Base-by-base conservation (phyloP, 108 stramenopile genomes). In the Fragilaria crotonensis region DNA sequence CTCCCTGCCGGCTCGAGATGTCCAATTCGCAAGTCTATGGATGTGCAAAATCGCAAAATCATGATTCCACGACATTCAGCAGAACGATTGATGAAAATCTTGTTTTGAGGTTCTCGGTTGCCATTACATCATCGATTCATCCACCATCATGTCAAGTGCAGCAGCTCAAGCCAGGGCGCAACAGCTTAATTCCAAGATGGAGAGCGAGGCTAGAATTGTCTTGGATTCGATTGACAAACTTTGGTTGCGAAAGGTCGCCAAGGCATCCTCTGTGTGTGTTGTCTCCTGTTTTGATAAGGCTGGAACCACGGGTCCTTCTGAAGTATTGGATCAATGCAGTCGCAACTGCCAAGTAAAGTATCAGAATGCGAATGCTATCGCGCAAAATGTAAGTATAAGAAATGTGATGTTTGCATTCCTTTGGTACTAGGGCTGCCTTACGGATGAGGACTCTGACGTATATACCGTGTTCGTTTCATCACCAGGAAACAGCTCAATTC, bases 401-500 rank as follows among this genome's bases (percentile, higher is more conserved):
- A n/a, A n/a, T n/a, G n/a, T n/a, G n/a, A n/a, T n/a, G n/a, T n/a
- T 19, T 30, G n/a, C 11, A n/a, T 30, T 19, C 17, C 20, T 57
- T 17, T 45, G 41, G 31, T 31, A 19, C 9, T 9, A 17, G 32
- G 17, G 9, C 9, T 19, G 18, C 56, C 32, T 20, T 59, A 26
- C 18, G 19, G n/a, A n/a, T n/a, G n/a, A n/a, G n/a, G n/a, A 7
- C 9, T 11, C 31, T 25, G 47, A 25, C 48, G 9, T 9, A 25
- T 9, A 22, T 52, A 25, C 18, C 18, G 26, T n/a, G n/a, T n/a
- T n/a, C n/a, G n/a, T n/a, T n/a, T n/a, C n/a, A n/a, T n/a, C n/a
- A n/a, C n/a, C n/a, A 87, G 72, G 90, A 92, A 70, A 73, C 85
- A 31, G 72, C 57, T 1, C 83, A 86, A 62, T 93, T 89, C 47